Evolutionary conservation across 345 rosid genomes (phyloP), one percentile per base, ranked within the genome.

Genomic region (Leavenworthia alabamica): DNA sequence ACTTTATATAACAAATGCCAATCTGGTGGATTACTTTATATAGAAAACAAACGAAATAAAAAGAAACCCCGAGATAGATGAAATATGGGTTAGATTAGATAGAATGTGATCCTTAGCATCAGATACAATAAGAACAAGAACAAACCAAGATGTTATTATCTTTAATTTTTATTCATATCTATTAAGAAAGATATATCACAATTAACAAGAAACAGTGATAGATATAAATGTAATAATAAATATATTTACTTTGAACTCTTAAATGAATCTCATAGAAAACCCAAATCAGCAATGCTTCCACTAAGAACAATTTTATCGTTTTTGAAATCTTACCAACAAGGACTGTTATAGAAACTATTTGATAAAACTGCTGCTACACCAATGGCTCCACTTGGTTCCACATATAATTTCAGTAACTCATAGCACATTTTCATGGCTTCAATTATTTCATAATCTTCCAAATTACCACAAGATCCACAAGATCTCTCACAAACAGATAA

Each of bases 371-470:
- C 98, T 0, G 98, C 98, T 28, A 91, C 87, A 43, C 98, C 95
- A 62, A 88, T 88, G 74, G 89, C 95, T 66, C 98, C 95, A 66
- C 98, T 91, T 24, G 96, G 98, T 73, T 91, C 98, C 10, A 86
- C 82, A 5, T 81, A 85, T 56, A 88, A 81, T 65, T 91, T 91
- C 58, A 91, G 78, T 68, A 89, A 80, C 78, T 88, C 95, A 13
- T 77, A 88, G 50, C 95, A 84, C 63, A 86, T 90, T 71, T 72
- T 83, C 96, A 83, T 92, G 26, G 95, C 98, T 54, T 85, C 81
- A 11, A 89, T 29, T 46, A 88, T 86, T 62, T 88, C 90, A 0
- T 15, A 5, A 51, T 92, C 93, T 3, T 92, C 90, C 66, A 88
- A 82, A 75, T 70, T 36, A 92, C 68, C 27, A 92, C 68, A 56